A percentile compares a stretch with the other conserved stretches of the same genome.
These are phyloP conservation scores for Spizellomyces punctatus DNA, from an alignment of 192 early-diverging fungal species.

Conservation along the genomic window DNA sequence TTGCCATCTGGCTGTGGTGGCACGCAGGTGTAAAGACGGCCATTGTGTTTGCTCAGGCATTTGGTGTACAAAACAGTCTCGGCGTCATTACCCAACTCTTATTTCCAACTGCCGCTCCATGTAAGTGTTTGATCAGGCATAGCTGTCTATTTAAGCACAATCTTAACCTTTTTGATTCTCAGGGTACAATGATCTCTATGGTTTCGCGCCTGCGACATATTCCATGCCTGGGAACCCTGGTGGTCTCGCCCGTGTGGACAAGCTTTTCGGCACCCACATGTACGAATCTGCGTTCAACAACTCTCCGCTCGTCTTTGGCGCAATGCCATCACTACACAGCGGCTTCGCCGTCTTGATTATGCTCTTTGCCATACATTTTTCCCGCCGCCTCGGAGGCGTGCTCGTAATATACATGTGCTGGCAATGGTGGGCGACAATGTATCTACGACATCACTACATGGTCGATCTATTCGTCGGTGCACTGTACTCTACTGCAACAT, in stretches of 20 bases:
- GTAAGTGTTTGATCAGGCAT: constrained; percentile 4
- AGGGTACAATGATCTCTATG: constrained; percentile 70
- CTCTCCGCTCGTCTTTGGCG: constrained; percentile 76
- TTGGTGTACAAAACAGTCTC: constrained; percentile 70
- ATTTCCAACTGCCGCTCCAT: constrained; percentile 71
- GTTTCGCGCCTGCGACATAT: constrained; percentile 61
- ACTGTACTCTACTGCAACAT: constrained; percentile 64
- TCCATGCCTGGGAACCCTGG: constrained; percentile 69
- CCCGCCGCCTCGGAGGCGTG: constrained; percentile 18
- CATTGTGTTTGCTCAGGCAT: constrained; percentile 56
- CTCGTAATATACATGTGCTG: constrained; percentile 62
- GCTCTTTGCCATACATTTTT: constrained; percentile 51
- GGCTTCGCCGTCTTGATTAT: constrained; percentile 68
- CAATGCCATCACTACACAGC: constrained; percentile 74
- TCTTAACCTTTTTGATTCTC: constrained; percentile 1
- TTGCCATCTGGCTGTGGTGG: constrained; percentile 48
- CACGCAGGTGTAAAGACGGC: constrained; percentile 55
- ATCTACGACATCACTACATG: constrained; percentile 75
- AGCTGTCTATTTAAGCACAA: neutral
- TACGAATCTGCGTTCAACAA: constrained; percentile 66
- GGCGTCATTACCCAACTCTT: constrained; percentile 70
- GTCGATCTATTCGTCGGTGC: constrained; percentile 70
- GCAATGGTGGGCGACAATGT: constrained; percentile 84
- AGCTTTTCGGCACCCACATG: constrained; percentile 62
- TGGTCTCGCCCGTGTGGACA: constrained; percentile 69